phyloP scores from a whole-genome alignment of 306 rosid species.

The Hippophae rhamnoides region DNA sequence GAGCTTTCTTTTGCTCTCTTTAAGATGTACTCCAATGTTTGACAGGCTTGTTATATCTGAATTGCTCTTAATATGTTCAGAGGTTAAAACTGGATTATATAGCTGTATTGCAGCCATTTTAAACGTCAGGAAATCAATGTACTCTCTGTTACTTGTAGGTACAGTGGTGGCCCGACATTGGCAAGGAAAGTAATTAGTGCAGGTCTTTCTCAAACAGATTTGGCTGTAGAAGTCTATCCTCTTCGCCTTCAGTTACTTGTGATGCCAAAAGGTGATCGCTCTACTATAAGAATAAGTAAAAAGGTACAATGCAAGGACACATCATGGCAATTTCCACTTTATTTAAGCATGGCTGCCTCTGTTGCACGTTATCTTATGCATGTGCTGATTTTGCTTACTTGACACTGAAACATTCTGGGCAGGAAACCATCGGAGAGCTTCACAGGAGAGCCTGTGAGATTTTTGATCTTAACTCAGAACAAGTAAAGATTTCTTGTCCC shows the following conservation, averaged over 20 bases:
- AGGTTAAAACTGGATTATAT: neutral
- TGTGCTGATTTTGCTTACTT: constrained; percentile 17
- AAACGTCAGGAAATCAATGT: neutral
- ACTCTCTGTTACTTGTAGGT: constrained; percentile 41
- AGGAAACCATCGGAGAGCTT: constrained; percentile 95
- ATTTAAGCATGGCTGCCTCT: constrained; percentile 11
- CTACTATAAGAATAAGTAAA: constrained; percentile 83
- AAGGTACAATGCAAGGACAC: constrained; percentile 50
- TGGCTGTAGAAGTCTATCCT: constrained; percentile 94
- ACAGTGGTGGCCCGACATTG: constrained; percentile 91
- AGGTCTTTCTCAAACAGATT: constrained; percentile 80
- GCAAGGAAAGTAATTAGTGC: constrained; percentile 75
- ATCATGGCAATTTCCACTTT: constrained; percentile 17
- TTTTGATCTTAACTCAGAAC: constrained; percentile 75
- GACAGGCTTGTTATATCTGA: neutral
- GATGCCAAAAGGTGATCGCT: constrained; percentile 64
- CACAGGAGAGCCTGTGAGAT: constrained; percentile 82
- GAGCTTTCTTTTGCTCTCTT: too few species aligned
- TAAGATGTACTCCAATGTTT: too few species aligned
- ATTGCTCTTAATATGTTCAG: neutral
- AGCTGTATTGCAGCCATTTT: neutral
- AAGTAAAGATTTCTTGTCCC: constrained; percentile 42
- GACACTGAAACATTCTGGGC: constrained; percentile 36
- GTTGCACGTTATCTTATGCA: constrained; percentile 12
- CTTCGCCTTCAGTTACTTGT: constrained; percentile 80